Conservation (phyloP, 345 rosid species). For the Pistacia atlantica region DNA sequence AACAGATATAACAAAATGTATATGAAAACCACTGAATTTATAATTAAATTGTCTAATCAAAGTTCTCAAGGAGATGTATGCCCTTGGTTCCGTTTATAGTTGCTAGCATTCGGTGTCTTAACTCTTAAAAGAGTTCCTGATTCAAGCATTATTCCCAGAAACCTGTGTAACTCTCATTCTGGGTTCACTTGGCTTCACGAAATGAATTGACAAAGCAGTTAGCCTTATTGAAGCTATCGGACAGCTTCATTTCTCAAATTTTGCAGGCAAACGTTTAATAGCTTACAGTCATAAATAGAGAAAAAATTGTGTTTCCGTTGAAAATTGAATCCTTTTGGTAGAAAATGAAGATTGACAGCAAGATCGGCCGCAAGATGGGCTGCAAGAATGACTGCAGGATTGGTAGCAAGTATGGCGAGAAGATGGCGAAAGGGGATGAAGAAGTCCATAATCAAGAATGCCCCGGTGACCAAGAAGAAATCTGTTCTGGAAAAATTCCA, state of each 20-base stretch:
- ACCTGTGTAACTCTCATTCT: background rate
- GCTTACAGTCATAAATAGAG: background rate
- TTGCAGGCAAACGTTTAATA: background rate
- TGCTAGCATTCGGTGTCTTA: background rate
- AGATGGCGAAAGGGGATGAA: too few relatives aligned
- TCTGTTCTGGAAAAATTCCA: too few relatives aligned
- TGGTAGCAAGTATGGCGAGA: too few relatives aligned
- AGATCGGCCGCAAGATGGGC: too few relatives aligned
- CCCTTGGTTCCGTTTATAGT: background rate
- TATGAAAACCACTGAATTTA: background rate
- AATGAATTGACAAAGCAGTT: background rate
- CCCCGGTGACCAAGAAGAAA: too few relatives aligned
- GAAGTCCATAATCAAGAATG: too few relatives aligned
- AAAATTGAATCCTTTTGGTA: too few relatives aligned
- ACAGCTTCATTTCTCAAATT: background rate
- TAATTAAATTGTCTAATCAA: background rate
- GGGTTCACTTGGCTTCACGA: background rate
- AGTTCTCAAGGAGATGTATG: too few relatives aligned
- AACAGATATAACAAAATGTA: background rate
- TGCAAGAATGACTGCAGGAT: too few relatives aligned
- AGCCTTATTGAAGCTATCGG: background rate
- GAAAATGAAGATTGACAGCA: too few relatives aligned
- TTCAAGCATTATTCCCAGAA: background rate
- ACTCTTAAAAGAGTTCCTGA: background rate
- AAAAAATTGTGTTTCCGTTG: background rate